Percentiles rank a stretch among this genome's conserved stretches.
Conservation (phyloP, 2,329 filamentous ascomycete species). For the Epichloe amarillans region DNA sequence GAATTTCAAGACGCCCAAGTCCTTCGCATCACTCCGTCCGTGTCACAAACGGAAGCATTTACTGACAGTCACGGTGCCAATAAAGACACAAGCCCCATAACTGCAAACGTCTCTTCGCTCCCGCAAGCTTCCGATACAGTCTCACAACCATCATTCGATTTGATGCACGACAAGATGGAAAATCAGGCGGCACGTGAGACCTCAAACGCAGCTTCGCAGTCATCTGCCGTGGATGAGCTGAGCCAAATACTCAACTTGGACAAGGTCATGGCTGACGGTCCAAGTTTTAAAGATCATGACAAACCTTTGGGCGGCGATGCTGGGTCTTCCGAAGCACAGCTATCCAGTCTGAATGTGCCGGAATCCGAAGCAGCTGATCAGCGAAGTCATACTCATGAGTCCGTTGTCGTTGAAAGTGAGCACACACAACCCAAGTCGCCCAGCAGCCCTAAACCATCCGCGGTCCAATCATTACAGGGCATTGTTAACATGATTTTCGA, state of each 20-base stretch:
- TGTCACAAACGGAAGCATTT: constrained; percentile 7
- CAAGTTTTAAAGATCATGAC: not conserved
- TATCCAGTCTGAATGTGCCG: not conserved
- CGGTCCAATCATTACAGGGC: constrained; percentile 10
- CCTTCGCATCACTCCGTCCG: constrained; percentile 6
- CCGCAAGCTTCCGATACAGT: not conserved
- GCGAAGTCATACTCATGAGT: not conserved
- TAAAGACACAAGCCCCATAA: not conserved
- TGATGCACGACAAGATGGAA: not conserved
- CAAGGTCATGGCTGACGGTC: not conserved
- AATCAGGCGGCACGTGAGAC: not conserved
- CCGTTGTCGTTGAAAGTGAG: not conserved
- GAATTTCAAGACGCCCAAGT: constrained; percentile 18
- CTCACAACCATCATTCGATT: not conserved
- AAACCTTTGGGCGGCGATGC: not conserved
- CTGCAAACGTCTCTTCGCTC: not conserved
- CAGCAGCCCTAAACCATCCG: constrained; percentile 9
- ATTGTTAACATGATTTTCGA: constrained; percentile 12
- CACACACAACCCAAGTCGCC: not conserved
- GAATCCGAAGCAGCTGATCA: not conserved
- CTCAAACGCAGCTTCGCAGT: not conserved
- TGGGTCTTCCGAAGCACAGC: not conserved
- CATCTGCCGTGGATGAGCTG: constrained; percentile 9
- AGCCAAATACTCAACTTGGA: constrained; percentile 9
- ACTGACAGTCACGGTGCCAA: constrained; percentile 7